Evolutionary conservation across 305 asterid genomes (phyloP), one percentile per base, ranked within the genome.

Genomic region (Fraxinus sp.): DNA sequence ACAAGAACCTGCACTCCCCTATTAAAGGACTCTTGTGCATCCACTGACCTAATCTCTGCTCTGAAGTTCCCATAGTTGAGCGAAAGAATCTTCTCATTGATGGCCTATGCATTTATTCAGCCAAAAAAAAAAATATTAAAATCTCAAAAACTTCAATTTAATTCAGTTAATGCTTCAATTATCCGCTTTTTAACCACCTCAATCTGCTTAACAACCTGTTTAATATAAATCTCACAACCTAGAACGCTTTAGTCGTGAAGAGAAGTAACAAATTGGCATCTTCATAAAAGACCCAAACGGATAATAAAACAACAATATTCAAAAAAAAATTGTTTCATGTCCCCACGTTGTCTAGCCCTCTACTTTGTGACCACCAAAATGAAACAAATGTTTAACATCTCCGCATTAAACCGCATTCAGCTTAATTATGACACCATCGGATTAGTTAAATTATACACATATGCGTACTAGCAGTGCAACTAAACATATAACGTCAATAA

Each of bases 1-100:
- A 93, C 97, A 77, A 93, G 92, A 82, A 93, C 93, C 55, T 91
- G 86, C 49, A 93, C 93, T 70, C 97, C 97, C 71, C 93, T 92
- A 57, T 80, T 85, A 70, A 84, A 87, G 26, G 95, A 93, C 84
- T 92, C 94, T 57, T 93, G 97, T 16, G 97, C 87, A 84, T 90
- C 94, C 49, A 93, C 92, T 4, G 93, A 87, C 87, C 88, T 90
- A 41, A 92, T 90, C 89, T 91, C 97, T 18, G 93, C 93, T 81
- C 83, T 81, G 85, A 83, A 86, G 83, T 90, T 93, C 10, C 84
- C 90, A 87, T 89, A 89, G 83, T 90, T 90, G 83, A 91, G 95
- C 14, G 94, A 88, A 57, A 90, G 82, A 84, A 93, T 91, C 93
- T 93, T 93, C 49, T 87, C 91, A 88, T 90, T 85, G 85, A 93